Evolutionary conservation across 306 rosid genomes (phyloP), one percentile per base, ranked within the genome.

Genomic region (Arachis hypogaea): DNA sequence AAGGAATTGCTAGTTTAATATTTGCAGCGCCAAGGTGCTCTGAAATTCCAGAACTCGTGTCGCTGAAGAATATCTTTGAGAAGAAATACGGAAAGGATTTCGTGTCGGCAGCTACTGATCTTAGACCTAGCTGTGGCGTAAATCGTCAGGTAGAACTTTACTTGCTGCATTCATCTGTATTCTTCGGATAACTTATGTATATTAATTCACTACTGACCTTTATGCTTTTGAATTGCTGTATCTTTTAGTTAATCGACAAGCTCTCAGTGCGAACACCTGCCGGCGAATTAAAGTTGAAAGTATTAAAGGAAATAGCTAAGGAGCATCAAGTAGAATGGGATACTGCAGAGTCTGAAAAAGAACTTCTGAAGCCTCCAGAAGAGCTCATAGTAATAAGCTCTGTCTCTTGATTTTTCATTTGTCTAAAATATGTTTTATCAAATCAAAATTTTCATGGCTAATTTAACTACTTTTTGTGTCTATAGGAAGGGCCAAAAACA

Each of bases 21-120:
- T 95, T 95, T 84, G 97, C 99, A 6, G 74, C 99, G 55, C 96
- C 97, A 1, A 83, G 99, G 88, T 95, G 98, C 85, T 87, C 99
- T 1, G 98, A 95, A 83, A 92, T 95, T 76, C 97, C 99, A 0
- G 98, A 95, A 80, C 92, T 95, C 2, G 80, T 77, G 40, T 69
- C 92, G 1, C 87, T 95, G 22, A 85, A 82, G 83, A 79, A 90
- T 41, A 84, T 87, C 30, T 95, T 95, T 74, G 97, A 90, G 89
- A 95, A 90, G 84, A 95, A 95, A 80, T 95, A 92, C 59, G 98
- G 99, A 22, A 95, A 51, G 67, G 99, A 95, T 63, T 95, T 95
- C 67, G 97, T 90, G 60, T 88, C 93, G 71, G 99, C 98, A 42
- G 99, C 99, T 75, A 83, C 82, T 80, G 98, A 92, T 82, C 80